Evolutionary conservation across 306 rosid species (phyloP).

Genomic region (Quercus berberidifolia): DNA sequence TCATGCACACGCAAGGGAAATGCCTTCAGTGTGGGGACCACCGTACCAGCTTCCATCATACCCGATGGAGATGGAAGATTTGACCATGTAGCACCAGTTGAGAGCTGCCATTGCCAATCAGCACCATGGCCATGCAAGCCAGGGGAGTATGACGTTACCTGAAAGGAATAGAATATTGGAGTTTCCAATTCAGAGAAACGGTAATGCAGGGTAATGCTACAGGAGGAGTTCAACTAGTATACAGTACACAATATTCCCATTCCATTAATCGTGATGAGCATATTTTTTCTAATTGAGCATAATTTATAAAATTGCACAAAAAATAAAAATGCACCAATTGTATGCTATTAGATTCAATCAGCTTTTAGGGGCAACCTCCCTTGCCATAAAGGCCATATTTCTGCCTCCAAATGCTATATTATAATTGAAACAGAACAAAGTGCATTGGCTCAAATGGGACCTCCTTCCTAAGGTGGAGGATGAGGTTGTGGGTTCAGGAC

Average conservation of each 20-base stretch:
- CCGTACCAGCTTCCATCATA: slow-evolving; percentile 79
- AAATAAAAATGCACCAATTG: background rate
- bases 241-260: background rate
- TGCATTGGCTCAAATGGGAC: no score
- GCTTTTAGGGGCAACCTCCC: background rate
- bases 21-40: slow-evolving; percentile 86
- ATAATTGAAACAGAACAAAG: background rate
- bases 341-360: background rate
- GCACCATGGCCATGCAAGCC: slow-evolving; percentile 91
- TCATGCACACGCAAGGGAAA: slow-evolving; percentile 59
- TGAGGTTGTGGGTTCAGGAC: background rate
- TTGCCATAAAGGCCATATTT: background rate
- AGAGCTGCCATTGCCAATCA: slow-evolving; percentile 89
- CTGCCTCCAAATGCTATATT: background rate
- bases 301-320: background rate
- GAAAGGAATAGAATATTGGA: slow-evolving; percentile 24
- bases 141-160: slow-evolving; percentile 95
- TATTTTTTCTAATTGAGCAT: background rate
- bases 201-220: background rate
- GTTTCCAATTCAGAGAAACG: slow-evolving; percentile 12
- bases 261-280: background rate
- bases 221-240: background rate
- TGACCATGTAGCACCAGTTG: slow-evolving; percentile 90
- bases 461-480: background rate
- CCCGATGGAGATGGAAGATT: slow-evolving; percentile 96